Percentiles rank a stretch among this genome's conserved stretches.
Evolutionary conservation across 495 filamentous ascomycete genomes (phyloP).

Genomic region (Neurospora pannonica): DNA sequence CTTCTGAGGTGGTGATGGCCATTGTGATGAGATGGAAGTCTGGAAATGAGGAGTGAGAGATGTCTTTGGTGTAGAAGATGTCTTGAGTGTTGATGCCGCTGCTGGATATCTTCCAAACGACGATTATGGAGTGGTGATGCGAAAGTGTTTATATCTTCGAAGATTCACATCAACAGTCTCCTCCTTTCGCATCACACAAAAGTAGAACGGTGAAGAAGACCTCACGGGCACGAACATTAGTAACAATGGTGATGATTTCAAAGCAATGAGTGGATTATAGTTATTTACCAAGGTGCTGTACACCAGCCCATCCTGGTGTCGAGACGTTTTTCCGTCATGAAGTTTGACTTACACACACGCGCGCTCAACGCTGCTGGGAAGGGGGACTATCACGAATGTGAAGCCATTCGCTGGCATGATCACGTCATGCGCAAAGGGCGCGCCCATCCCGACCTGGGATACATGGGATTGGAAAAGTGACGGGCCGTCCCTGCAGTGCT

Average conservation of each 20-base stretch:
- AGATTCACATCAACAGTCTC: neutral
- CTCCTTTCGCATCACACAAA: neutral
- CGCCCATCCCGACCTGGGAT: neutral
- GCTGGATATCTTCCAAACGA: neutral
- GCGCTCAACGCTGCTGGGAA: neutral
- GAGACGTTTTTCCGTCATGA: neutral
- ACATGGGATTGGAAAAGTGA: neutral
- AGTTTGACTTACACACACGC: neutral
- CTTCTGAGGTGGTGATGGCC: constrained; percentile 1
- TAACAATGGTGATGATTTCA: neutral
- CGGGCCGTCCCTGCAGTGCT: neutral
- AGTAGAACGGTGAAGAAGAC: neutral
- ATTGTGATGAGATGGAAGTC: neutral
- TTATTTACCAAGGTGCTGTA: neutral
- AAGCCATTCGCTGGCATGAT: constrained; percentile 4
- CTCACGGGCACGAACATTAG: neutral
- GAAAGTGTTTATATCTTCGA: neutral
- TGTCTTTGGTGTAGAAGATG: neutral
- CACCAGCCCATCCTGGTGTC: neutral
- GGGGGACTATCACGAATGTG: neutral
- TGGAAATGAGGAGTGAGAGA: neutral
- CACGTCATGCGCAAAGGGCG: constrained; percentile 7
- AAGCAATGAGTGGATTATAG: neutral
- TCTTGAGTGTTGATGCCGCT: neutral
- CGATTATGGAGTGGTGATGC: neutral